A percentile compares a stretch with the other conserved stretches of the same genome.
Evolutionary conservation across 768 basidiomycete genomes (phyloP).

Genomic region (Tylopilus felleus): DNA sequence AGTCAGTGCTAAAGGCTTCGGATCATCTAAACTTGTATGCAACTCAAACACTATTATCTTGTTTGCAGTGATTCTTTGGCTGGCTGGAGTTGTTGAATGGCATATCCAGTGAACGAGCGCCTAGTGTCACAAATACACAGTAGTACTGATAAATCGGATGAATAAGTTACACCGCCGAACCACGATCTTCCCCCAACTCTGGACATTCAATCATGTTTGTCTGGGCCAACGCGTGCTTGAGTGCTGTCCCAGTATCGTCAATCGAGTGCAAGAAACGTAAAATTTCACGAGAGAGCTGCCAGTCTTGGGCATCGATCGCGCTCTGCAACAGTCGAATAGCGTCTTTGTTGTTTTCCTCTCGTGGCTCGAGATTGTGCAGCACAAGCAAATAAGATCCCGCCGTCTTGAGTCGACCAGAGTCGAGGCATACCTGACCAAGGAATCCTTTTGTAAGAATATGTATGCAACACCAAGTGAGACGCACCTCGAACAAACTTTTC

Average conservation of each 20-base stretch:
- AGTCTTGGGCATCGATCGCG: conserved; percentile 77
- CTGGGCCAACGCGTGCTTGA: conserved; percentile 58
- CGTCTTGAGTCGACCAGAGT: conserved; percentile 71
- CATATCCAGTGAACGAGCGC: background rate
- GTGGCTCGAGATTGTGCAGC: conserved; percentile 87
- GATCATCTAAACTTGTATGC: no score
- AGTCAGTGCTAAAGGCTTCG: no score
- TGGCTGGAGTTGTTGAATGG: no score
- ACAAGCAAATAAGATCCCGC: conserved; percentile 93
- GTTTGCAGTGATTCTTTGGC: no score
- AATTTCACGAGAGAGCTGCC: conserved; percentile 88
- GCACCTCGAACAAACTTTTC: conserved; percentile 85
- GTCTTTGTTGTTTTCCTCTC: conserved; percentile 74
- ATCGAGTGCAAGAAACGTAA: conserved; percentile 90
- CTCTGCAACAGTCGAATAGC: conserved; percentile 75
- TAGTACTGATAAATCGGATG: background rate
- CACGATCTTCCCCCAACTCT: background rate
- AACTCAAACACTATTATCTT: no score
- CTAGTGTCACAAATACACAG: background rate
- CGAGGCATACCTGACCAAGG: conserved; percentile 66
- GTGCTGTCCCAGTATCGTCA: conserved; percentile 76
- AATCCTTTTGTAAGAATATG: background rate
- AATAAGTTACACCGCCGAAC: background rate
- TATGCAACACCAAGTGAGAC: conserved; percentile 3
- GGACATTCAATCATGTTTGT: conserved; percentile 36